These are phyloP conservation scores for Sordariomycetes sp. DNA, from an alignment of 2,329 filamentous ascomycete species.

Conservation along the genomic window DNA sequence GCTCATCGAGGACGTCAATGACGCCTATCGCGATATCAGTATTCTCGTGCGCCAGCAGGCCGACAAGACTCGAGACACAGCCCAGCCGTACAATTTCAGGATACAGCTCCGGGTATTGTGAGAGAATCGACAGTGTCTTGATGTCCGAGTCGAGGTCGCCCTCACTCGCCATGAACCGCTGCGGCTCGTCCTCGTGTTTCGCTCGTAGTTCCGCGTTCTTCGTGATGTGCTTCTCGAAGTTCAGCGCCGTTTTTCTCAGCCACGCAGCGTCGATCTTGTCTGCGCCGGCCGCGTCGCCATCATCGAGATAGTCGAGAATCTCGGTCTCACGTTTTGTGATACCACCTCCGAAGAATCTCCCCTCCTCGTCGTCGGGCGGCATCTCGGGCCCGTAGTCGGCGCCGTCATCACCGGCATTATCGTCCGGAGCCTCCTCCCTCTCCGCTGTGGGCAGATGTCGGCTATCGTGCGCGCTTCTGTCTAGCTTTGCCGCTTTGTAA, in stretches of 20 bases:
- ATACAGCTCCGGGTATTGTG: conserved; percentile 77
- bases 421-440: conserved; percentile 21
- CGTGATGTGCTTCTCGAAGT: conserved; percentile 80
- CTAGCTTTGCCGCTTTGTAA: conserved; percentile 48
- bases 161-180: conserved; percentile 75
- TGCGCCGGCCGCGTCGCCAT: conserved; percentile 24
- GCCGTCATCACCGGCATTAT: conserved; percentile 35
- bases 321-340: conserved; percentile 69
- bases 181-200: conserved; percentile 66
- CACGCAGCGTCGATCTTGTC: conserved; percentile 76
- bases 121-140: conserved; percentile 72
- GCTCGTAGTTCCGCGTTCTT: conserved; percentile 85
- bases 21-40: conserved; percentile 90
- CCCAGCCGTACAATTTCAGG: conserved; percentile 65
- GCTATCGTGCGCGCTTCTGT: conserved; percentile 25
- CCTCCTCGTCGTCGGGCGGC: conserved; percentile 52
- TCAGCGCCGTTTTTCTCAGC: conserved; percentile 68
- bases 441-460: conserved; percentile 30
- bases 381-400: conserved; percentile 30
- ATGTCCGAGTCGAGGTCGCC: conserved; percentile 83
- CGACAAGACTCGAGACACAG: conserved; percentile 60
- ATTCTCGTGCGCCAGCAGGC: conserved; percentile 84
- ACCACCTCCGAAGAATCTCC: conserved; percentile 89
- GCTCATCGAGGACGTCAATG: conserved; percentile 77
- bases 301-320: conserved; percentile 78